These are phyloP conservation scores for Tolypocladium album DNA, from an alignment of 2,329 filamentous ascomycete species.

Conservation along the genomic window DNA sequence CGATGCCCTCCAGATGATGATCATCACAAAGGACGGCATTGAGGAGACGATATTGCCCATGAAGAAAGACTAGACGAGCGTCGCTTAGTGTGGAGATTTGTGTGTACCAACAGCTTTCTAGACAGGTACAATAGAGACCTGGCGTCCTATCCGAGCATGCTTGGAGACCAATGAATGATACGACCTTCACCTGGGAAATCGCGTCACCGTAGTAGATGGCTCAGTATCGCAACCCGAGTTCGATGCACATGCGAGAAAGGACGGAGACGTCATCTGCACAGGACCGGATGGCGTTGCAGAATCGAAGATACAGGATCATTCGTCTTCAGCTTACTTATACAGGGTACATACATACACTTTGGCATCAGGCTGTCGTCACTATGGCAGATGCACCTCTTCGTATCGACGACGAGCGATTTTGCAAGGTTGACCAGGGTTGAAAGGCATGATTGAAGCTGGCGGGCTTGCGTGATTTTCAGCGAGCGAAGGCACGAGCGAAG, in stretches of 20 bases:
- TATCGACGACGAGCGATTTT: background rate
- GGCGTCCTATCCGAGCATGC: background rate
- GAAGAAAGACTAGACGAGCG: conserved; percentile 67
- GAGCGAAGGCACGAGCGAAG: too few relatives aligned
- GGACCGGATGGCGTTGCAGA: background rate
- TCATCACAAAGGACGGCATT: conserved; percentile 80
- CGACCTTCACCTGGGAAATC: background rate
- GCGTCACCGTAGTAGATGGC: too few relatives aligned
- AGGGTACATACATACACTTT: background rate
- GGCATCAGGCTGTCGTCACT: background rate
- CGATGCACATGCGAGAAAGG: background rate
- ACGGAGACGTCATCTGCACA: background rate
- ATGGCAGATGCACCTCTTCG: background rate
- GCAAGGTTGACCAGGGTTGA: background rate
- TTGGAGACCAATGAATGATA: background rate
- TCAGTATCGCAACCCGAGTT: background rate
- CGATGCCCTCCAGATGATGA: conserved; percentile 89
- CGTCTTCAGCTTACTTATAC: background rate
- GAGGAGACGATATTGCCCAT: conserved; percentile 73
- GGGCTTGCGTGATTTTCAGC: too few relatives aligned
- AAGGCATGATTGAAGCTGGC: background rate
- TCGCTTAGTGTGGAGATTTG: conserved; percentile 5
- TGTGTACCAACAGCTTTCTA: conserved; percentile 16
- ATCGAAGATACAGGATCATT: background rate
- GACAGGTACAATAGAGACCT: background rate